A percentile compares a stretch with the other conserved stretches of the same genome.
These are phyloP conservation scores for Dactylonectria macrodidyma DNA, from an alignment of 2,329 filamentous ascomycete genomes.

Conservation along the genomic window DNA sequence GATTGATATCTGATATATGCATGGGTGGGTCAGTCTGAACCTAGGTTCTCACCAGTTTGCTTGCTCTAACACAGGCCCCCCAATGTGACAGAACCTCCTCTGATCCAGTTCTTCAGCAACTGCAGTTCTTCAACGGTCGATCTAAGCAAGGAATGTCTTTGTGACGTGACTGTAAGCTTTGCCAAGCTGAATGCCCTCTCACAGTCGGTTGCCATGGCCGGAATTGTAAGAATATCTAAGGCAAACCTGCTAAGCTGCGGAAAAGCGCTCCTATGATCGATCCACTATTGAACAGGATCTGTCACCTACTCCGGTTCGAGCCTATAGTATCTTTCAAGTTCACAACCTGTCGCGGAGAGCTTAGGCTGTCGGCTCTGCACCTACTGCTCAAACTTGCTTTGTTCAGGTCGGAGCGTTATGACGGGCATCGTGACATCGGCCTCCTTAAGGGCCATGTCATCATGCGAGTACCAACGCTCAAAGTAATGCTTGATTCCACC, in stretches of 20 bases:
- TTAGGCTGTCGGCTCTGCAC: conserved; percentile 20
- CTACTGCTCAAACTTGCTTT: conserved; percentile 18
- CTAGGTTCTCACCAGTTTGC: conserved; percentile 10
- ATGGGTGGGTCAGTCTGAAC: conserved; percentile 9
- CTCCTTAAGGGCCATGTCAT: not conserved
- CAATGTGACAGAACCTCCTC: conserved; percentile 1
- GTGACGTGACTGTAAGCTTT: conserved; percentile 22
- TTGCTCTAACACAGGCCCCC: conserved; percentile 4
- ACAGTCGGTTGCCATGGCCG: conserved; percentile 20
- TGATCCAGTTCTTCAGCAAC: conserved; percentile 7
- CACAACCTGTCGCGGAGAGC: conserved; percentile 16
- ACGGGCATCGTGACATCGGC: not conserved
- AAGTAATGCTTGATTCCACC: conserved; percentile 24
- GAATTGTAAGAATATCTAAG: conserved; percentile 9
- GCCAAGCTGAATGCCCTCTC: conserved; percentile 30
- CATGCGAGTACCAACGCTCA: conserved; percentile 13
- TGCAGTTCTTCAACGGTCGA: conserved; percentile 8
- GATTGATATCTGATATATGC: conserved; percentile 25
- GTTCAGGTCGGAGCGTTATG: conserved; percentile 18
- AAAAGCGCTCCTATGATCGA: conserved; percentile 28
- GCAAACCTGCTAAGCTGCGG: conserved; percentile 24
- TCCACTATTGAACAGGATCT: conserved; percentile 2
- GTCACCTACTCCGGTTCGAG: conserved; percentile 9
- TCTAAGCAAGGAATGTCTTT: conserved; percentile 14
- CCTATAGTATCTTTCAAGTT: conserved; percentile 16